Conservation (phyloP, 2,329 filamentous ascomycete genomes). For the Monosporascus sp. region DNA sequence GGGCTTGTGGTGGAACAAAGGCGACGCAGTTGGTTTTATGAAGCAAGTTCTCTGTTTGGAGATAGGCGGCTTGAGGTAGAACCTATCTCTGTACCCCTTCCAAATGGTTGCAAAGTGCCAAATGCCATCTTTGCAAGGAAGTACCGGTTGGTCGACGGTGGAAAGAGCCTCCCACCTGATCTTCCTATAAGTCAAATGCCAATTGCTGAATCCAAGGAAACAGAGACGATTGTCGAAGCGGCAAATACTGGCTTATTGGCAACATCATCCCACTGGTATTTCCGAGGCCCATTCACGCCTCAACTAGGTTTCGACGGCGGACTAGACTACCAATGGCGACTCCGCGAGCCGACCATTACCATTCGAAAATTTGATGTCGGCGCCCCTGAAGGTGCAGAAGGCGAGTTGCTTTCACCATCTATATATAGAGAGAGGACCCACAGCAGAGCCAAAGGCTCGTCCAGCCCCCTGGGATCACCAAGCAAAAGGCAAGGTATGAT, state of each 20-base stretch:
- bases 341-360: conserved; percentile 11
- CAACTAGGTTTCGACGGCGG: conserved; percentile 42
- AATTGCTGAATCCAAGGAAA: conserved; percentile 37
- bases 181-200: conserved; percentile 32
- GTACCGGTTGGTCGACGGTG: conserved; percentile 30
- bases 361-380: conserved; percentile 17
- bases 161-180: conserved; percentile 27
- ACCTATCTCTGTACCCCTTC: conserved; percentile 21
- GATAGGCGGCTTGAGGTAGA: conserved; percentile 12
- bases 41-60: conserved; percentile 12
- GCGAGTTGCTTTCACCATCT: neutral
- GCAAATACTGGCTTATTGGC: conserved; percentile 22
- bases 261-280: conserved; percentile 23
- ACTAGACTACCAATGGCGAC: conserved; percentile 36
- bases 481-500: neutral
- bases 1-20: conserved; percentile 15
- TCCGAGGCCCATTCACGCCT: conserved; percentile 39
- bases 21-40: conserved; percentile 24
- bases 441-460: neutral
- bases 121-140: conserved; percentile 43
- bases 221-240: conserved; percentile 28
- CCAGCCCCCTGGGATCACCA: neutral
- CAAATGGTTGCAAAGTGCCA: conserved; percentile 33
- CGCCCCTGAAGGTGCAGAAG: conserved; percentile 1
- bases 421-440: neutral